Conservation (phyloP, 1,284 basidiomycete genomes). For the Leccinum proliferum region DNA sequence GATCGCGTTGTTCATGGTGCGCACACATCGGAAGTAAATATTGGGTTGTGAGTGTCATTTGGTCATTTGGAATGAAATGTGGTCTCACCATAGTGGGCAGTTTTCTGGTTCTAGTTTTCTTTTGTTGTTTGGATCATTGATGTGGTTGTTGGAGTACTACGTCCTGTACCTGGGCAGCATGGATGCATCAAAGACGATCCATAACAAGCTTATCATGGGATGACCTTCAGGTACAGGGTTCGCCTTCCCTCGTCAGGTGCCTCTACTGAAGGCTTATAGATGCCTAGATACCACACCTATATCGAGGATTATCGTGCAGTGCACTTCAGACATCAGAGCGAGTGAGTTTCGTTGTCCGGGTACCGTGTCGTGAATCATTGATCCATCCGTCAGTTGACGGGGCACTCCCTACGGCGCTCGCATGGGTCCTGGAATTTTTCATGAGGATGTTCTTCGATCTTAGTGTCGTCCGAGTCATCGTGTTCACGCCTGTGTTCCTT, state of each 20-base stretch:
- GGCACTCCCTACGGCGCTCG: neutral
- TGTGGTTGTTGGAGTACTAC: neutral
- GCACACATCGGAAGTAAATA: constrained; percentile 1
- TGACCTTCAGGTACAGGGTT: neutral
- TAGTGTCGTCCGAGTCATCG: neutral
- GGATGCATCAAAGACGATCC: neutral
- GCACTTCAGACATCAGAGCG: constrained; percentile 3
- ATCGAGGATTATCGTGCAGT: neutral
- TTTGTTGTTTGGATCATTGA: neutral
- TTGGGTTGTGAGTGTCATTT: neutral
- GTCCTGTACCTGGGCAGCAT: neutral
- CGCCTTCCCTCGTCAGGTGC: neutral
- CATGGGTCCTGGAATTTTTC: neutral
- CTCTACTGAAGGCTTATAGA: neutral
- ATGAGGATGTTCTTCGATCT: constrained; percentile 1
- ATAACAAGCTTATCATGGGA: neutral
- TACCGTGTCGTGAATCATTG: neutral
- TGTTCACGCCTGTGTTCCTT: constrained; percentile 1
- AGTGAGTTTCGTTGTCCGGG: neutral
- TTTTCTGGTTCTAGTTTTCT: neutral
- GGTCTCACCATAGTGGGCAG: neutral
- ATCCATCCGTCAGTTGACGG: neutral
- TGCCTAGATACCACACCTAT: neutral
- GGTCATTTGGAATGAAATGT: neutral
- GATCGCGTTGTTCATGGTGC: neutral